Percentiles rank a stretch among this genome's conserved stretches.
phyloP scores from a whole-genome alignment of 1,284 basidiomycete genomes.

The Waitea zeae region DNA sequence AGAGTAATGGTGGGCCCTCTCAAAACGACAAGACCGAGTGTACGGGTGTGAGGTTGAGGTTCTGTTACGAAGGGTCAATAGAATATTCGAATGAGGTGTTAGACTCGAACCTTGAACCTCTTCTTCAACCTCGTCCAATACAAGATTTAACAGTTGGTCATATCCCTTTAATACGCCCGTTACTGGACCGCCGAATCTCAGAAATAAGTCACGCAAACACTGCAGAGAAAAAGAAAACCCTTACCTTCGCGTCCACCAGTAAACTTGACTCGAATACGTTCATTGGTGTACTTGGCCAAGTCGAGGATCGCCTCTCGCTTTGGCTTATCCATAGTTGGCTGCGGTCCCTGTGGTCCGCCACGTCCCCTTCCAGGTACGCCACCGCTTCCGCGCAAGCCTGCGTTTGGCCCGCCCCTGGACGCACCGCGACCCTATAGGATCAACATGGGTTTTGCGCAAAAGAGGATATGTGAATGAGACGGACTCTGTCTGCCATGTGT shows the following conservation, averaged over 20 bases:
- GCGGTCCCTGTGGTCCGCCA: conserved; percentile 22
- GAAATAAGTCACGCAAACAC: too few species aligned
- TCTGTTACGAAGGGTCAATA: conserved; percentile 20
- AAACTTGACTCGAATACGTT: conserved; percentile 90
- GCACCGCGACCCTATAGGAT: conserved; percentile 29
- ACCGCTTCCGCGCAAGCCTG: conserved; percentile 8
- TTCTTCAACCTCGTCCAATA: conserved; percentile 81
- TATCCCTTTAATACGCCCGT: conserved; percentile 88
- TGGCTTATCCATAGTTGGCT: conserved; percentile 62
- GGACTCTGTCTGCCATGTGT: conserved; percentile 19
- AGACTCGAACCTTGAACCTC: conserved; percentile 39
- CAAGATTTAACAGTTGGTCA: conserved; percentile 93
- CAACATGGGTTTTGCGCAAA: background rate
- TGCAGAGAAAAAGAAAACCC: conserved; percentile 9
- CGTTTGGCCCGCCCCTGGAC: conserved; percentile 21
- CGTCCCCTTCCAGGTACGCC: conserved; percentile 22
- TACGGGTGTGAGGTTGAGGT: conserved; percentile 45
- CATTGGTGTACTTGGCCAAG: conserved; percentile 86
- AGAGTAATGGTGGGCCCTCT: conserved; percentile 87
- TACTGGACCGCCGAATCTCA: conserved; percentile 29
- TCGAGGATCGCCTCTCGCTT: conserved; percentile 94
- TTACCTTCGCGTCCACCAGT: conserved; percentile 89
- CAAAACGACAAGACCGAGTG: conserved; percentile 73
- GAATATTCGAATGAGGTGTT: too few species aligned
- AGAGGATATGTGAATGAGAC: conserved; percentile 6